Conservation (phyloP, 345 rosid species). For the Alliaria petiolata region DNA sequence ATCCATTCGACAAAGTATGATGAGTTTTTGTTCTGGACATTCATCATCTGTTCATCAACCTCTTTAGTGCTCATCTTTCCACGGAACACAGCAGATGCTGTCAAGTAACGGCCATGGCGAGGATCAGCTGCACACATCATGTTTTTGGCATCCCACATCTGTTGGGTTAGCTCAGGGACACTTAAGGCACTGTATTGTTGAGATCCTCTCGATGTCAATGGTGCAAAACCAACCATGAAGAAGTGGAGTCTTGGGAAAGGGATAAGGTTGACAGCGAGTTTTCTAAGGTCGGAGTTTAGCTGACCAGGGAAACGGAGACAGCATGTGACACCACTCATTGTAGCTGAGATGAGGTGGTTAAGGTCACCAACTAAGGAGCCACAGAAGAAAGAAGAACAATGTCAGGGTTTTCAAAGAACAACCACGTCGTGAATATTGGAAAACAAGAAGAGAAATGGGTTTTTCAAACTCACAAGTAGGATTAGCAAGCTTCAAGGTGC, state of each 20-base stretch:
- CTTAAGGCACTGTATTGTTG: slow-evolving; percentile 36
- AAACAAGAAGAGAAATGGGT: background rate
- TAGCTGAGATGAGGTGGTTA: slow-evolving; percentile 40
- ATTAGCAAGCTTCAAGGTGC: slow-evolving; percentile 26
- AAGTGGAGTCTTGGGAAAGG: slow-evolving; percentile 42
- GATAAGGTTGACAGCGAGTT: slow-evolving; percentile 38
- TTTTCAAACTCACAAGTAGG: slow-evolving; percentile 12
- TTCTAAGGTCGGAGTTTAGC: slow-evolving; percentile 39
- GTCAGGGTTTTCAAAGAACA: background rate
- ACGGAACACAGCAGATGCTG: slow-evolving; percentile 39
- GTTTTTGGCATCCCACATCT: slow-evolving; percentile 43
- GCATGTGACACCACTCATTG: slow-evolving; percentile 42
- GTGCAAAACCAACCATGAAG: slow-evolving; percentile 43
- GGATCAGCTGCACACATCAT: slow-evolving; percentile 47
- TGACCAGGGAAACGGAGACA: slow-evolving; percentile 38
- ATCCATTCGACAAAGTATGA: slow-evolving; percentile 32
- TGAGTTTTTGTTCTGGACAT: slow-evolving; percentile 30
- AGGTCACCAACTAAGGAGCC: slow-evolving; percentile 32
- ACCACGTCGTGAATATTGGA: background rate
- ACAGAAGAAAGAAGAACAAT: background rate
- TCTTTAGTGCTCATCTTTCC: slow-evolving; percentile 37
- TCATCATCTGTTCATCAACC: slow-evolving; percentile 17
- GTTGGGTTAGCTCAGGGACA: slow-evolving; percentile 40
- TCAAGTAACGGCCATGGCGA: slow-evolving; percentile 39
- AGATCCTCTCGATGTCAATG: slow-evolving; percentile 40